Evolutionary conservation across 148 eudicot genomes (phyloP).

Genomic region (Vaccinium corymbosum): DNA sequence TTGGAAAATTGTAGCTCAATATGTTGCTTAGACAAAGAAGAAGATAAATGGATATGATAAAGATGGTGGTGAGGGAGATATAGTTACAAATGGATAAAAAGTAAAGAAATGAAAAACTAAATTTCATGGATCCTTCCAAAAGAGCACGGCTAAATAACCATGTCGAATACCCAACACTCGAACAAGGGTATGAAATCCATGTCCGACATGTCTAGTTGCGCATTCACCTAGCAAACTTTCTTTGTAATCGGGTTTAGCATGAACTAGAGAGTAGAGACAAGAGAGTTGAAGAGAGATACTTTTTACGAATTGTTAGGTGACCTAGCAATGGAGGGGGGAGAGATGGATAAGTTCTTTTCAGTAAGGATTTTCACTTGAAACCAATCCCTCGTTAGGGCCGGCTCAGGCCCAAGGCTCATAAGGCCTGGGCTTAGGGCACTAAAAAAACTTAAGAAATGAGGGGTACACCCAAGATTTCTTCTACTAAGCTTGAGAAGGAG

Average conservation of each 20-base stretch:
- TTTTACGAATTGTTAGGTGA: too few species aligned
- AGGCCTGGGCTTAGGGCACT: too few species aligned
- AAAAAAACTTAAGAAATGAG: too few species aligned
- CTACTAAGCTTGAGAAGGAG: too few species aligned
- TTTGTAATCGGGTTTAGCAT: too few species aligned
- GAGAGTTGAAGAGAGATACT: too few species aligned
- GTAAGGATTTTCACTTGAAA: not conserved
- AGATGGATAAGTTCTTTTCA: too few species aligned
- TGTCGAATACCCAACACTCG: not conserved
- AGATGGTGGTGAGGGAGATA: not conserved
- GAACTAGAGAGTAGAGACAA: too few species aligned
- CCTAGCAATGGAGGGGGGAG: not conserved
- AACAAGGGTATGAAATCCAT: not conserved
- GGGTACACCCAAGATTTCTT: too few species aligned
- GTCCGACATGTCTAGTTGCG: not conserved
- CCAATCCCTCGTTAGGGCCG: not conserved
- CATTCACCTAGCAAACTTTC: not conserved
- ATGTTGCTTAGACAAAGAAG: not conserved
- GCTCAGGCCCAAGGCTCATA: too few species aligned
- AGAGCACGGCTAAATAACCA: not conserved
- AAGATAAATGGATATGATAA: too few species aligned
- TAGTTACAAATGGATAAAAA: not conserved
- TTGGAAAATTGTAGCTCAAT: too few species aligned
- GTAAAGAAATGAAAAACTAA: not conserved
- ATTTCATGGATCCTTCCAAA: not conserved